These are phyloP conservation scores for Phaffia rhodozyma DNA, from an alignment of 1,284 basidiomycete species.

Conservation along the genomic window DNA sequence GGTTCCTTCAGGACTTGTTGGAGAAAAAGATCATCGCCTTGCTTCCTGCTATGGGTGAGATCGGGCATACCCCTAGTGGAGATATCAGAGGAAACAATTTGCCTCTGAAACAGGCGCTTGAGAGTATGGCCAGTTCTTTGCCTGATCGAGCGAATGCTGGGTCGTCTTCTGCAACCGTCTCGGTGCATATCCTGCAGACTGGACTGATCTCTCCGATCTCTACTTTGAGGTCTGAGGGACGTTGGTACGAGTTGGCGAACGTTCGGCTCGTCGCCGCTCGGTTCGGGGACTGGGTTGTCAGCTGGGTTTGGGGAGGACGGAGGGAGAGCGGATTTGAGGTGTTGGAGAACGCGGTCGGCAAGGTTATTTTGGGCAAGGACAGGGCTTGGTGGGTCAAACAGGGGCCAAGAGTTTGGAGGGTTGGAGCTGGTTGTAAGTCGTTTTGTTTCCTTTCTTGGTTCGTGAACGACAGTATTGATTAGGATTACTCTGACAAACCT, in stretches of 20 bases:
- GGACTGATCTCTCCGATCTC: background rate
- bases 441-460: background rate
- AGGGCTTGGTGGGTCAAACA: background rate
- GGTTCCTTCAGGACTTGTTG: background rate
- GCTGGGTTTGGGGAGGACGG: slow-evolving; percentile 8
- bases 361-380: background rate
- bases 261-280: background rate
- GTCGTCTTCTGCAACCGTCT: background rate
- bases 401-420: background rate
- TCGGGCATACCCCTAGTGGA: background rate
- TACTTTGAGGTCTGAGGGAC: background rate
- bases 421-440: slow-evolving; percentile 16
- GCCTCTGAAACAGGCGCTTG: background rate
- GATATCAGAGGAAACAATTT: slow-evolving; percentile 3
- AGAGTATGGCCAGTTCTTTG: background rate
- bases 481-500: background rate
- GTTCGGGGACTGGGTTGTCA: background rate
- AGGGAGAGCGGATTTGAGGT: slow-evolving; percentile 14
- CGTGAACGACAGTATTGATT: background rate
- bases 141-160: background rate
- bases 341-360: background rate
- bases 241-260: background rate
- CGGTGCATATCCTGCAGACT: slow-evolving; percentile 7
- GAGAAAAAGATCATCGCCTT: slow-evolving; percentile 12
- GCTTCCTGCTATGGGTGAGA: slow-evolving; percentile 6